phyloP scores from a whole-genome alignment of 2,329 filamentous ascomycete species.

The Pseudovirgaria hyperparasitica region DNA sequence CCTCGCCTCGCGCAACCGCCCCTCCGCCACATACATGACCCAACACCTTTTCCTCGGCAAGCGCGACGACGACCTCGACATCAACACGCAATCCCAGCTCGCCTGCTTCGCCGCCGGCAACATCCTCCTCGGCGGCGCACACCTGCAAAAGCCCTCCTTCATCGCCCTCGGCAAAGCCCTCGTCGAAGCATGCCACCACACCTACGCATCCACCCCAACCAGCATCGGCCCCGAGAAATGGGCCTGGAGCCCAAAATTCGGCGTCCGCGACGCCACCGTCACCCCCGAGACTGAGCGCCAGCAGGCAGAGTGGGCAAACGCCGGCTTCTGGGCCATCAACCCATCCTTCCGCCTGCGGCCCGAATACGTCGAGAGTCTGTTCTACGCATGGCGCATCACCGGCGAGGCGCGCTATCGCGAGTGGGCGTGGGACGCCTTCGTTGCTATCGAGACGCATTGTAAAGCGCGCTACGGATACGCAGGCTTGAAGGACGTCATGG shows the following conservation, averaged over 20 bases:
- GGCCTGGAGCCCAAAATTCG: constrained; percentile 26
- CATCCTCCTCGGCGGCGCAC: constrained; percentile 24
- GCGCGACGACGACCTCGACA: constrained; percentile 14
- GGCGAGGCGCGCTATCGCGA: constrained; percentile 25
- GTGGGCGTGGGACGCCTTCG: constrained; percentile 30
- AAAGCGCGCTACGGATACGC: constrained; percentile 27
- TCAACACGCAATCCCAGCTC: constrained; percentile 27
- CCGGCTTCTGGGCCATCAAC: constrained; percentile 22
- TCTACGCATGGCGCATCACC: constrained; percentile 29
- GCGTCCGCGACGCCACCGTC: constrained; percentile 17
- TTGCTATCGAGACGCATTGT: constrained; percentile 22
- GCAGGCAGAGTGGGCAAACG: constrained; percentile 13
- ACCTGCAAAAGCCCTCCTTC: constrained; percentile 19
- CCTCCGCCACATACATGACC: constrained; percentile 17
- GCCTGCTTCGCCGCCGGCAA: constrained; percentile 28
- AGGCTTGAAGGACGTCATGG: constrained; percentile 23
- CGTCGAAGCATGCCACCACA: constrained; percentile 27
- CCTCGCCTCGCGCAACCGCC: constrained; percentile 23
- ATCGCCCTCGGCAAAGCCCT: constrained; percentile 24
- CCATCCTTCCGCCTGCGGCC: constrained; percentile 22
- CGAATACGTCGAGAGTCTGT: constrained; percentile 27
- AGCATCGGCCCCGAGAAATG: constrained; percentile 25
- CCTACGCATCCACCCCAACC: constrained; percentile 22
- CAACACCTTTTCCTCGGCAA: constrained; percentile 29
- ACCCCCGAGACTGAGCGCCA: constrained; percentile 15